These are phyloP conservation scores for Tulasnella sp. DNA, from an alignment of 768 basidiomycete species.

Conservation along the genomic window DNA sequence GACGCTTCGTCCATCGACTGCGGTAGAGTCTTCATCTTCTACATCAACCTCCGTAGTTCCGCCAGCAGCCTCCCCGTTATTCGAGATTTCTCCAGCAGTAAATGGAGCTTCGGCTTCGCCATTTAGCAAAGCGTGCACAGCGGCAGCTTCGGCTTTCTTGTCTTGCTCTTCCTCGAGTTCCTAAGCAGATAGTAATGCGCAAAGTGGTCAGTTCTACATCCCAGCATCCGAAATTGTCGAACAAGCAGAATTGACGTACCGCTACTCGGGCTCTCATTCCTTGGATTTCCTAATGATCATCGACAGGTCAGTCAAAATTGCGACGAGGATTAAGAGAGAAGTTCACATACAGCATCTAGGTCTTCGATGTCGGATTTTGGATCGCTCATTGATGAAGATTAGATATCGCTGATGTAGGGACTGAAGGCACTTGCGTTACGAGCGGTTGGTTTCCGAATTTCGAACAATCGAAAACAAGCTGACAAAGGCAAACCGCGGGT, in stretches of 20 bases:
- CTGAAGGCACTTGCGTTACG: not conserved
- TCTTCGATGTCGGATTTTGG: not conserved
- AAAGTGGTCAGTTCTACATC: not conserved
- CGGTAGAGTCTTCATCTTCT: slow-evolving; percentile 72
- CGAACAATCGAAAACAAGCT: not conserved
- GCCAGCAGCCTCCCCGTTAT: not conserved
- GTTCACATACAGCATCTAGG: not conserved
- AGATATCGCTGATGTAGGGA: not conserved
- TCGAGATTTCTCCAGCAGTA: not conserved
- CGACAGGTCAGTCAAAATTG: not conserved
- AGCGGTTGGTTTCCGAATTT: not conserved
- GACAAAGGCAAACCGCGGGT: not conserved
- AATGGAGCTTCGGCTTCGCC: not conserved
- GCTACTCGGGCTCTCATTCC: slow-evolving; percentile 10
- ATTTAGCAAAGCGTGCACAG: slow-evolving; percentile 7
- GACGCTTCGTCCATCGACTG: slow-evolving; percentile 75
- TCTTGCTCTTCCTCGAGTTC: not conserved
- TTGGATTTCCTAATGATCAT: slow-evolving; percentile 1
- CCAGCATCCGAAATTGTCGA: not conserved
- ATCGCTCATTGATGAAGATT: not conserved
- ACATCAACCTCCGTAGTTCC: slow-evolving; percentile 30
- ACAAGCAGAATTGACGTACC: not conserved
- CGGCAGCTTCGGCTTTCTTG: slow-evolving; percentile 8
- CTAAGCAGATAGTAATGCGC: not conserved
- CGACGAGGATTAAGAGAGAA: not conserved